A percentile compares a stretch with the other conserved stretches of the same genome.
Evolutionary conservation across 805 yeast species (phyloP).

Genomic region (Candida sphagnicola): DNA sequence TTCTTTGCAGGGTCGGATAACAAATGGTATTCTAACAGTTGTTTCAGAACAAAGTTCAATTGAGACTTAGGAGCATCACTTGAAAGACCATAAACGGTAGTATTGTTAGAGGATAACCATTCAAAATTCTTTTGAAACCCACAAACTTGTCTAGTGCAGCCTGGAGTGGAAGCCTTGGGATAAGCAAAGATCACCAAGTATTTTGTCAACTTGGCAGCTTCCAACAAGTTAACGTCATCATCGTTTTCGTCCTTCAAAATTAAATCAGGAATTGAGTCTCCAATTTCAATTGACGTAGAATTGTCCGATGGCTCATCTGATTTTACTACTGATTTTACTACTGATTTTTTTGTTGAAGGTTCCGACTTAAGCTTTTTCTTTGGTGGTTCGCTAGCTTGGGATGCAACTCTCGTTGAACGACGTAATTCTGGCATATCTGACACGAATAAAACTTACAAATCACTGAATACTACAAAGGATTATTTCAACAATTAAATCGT

Average conservation of each 20-base stretch:
- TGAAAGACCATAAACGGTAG: slow-evolving; percentile 73
- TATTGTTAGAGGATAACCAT: slow-evolving; percentile 45
- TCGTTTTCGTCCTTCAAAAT: slow-evolving; percentile 66
- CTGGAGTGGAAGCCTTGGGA: slow-evolving; percentile 93
- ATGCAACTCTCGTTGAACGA: slow-evolving; percentile 31
- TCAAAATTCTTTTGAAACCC: slow-evolving; percentile 73
- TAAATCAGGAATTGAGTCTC: slow-evolving; percentile 65
- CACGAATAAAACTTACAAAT: too few relatives aligned
- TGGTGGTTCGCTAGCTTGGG: slow-evolving; percentile 17
- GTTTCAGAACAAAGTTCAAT: slow-evolving; percentile 68
- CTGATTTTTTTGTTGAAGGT: slow-evolving; percentile 3
- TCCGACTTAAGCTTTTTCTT: slow-evolving; percentile 11
- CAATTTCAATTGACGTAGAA: slow-evolving; percentile 33
- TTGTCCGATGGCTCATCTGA: slow-evolving; percentile 13
- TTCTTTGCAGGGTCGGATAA: slow-evolving; percentile 71
- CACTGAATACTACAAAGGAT: too few relatives aligned
- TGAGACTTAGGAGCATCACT: slow-evolving; percentile 82
- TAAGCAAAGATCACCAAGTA: slow-evolving; percentile 55
- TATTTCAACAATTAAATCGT: too few relatives aligned
- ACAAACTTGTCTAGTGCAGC: slow-evolving; percentile 92
- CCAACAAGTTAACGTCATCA: slow-evolving; percentile 37
- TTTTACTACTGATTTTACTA: slow-evolving; percentile 9
- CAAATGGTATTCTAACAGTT: slow-evolving; percentile 66
- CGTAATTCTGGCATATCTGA: slow-evolving; percentile 32
- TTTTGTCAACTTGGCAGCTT: slow-evolving; percentile 27